Conservation (phyloP, 768 basidiomycete species). For the Naganishia kalamii region DNA sequence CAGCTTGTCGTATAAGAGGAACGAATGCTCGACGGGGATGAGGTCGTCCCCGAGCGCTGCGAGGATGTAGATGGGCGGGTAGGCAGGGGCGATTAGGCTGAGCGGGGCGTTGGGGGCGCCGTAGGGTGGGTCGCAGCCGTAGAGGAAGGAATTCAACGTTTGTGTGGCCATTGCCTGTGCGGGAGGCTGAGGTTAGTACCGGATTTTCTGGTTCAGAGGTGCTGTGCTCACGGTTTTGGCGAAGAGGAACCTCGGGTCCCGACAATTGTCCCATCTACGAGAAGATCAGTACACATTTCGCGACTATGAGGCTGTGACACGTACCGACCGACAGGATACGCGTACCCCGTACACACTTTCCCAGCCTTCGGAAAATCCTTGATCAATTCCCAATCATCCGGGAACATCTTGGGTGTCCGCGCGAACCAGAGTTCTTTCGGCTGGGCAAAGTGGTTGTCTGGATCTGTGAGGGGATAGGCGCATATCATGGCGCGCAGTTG, state of each 20-base stretch:
- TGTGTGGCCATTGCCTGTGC: not conserved
- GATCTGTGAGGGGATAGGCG: constrained; percentile 10
- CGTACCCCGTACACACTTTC: not conserved
- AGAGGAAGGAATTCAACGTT: constrained; percentile 8
- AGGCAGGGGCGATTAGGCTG: constrained; percentile 10
- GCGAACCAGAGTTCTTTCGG: not conserved
- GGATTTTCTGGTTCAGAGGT: not conserved
- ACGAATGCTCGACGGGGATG: constrained; percentile 12
- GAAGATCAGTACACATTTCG: not conserved
- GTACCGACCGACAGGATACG: not conserved
- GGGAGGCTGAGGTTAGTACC: not conserved
- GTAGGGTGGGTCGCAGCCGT: constrained; percentile 10
- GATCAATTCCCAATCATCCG: constrained; percentile 6
- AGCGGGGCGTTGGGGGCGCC: not conserved
- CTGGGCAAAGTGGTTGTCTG: constrained; percentile 1
- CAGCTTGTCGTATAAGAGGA: constrained; percentile 8
- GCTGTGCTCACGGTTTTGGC: not conserved
- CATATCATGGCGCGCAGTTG: not conserved
- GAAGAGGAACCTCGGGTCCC: not conserved
- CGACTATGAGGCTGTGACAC: not conserved
- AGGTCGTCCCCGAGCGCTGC: constrained; percentile 16
- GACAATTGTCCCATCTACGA: constrained; percentile 3
- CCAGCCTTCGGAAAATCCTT: not conserved
- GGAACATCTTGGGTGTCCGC: not conserved
- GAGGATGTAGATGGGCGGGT: constrained; percentile 18